phyloP scores from a whole-genome alignment of 1,284 basidiomycete species.

The Trichosporon faecale region DNA sequence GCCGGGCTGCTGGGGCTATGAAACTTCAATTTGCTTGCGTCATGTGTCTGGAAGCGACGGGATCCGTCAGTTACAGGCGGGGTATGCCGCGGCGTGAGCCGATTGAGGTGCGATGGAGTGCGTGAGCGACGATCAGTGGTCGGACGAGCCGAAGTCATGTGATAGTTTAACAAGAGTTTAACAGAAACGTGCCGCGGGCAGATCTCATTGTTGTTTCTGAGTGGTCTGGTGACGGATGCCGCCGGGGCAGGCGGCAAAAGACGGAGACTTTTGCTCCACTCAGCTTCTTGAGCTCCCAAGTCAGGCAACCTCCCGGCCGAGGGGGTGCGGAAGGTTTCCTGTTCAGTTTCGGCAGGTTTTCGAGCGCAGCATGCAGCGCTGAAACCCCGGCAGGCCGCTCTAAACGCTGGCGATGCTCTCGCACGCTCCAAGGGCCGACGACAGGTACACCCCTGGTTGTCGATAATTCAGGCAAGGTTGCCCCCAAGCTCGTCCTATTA shows the following conservation, averaged over 20 bases:
- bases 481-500: too few species aligned
- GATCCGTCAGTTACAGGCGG: background rate
- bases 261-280: background rate
- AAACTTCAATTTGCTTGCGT: background rate
- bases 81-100: background rate
- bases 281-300: too few species aligned
- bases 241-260: background rate
- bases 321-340: background rate
- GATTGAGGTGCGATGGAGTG: too few species aligned
- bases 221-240: background rate
- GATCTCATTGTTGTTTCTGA: background rate
- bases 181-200: background rate
- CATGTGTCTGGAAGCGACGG: background rate
- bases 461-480: too few species aligned
- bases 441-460: too few species aligned
- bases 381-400: background rate
- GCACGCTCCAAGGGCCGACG: background rate
- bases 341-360: background rate
- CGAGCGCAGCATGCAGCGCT: background rate
- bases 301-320: too few species aligned
- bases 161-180: background rate
- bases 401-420: too few species aligned
- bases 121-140: background rate
- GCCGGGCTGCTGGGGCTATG: background rate
- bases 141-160: background rate